These are phyloP conservation scores for Coemansia sp. DNA, from an alignment of 192 early-diverging fungal species.

Conservation along the genomic window DNA sequence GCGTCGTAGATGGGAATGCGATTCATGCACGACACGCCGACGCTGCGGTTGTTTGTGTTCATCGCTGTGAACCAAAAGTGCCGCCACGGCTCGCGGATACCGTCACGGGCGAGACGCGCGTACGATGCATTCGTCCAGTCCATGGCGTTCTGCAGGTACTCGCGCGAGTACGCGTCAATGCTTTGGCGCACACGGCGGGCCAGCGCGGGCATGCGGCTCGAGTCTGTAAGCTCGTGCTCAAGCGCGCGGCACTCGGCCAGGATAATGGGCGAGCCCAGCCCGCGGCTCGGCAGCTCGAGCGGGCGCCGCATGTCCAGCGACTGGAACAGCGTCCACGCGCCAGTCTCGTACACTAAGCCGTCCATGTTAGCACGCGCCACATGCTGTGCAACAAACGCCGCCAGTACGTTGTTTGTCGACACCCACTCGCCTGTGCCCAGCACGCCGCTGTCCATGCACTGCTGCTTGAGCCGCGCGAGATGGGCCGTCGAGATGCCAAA, in stretches of 20 bases:
- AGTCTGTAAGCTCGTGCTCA: not conserved
- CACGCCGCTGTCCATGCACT: slow-evolving; percentile 20
- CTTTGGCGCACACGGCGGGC: slow-evolving; percentile 19
- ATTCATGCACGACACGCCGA: slow-evolving; percentile 46
- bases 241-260: slow-evolving; percentile 25
- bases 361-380: slow-evolving; percentile 35
- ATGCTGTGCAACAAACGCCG: slow-evolving; percentile 23
- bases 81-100: slow-evolving; percentile 32
- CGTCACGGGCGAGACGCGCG: slow-evolving; percentile 3
- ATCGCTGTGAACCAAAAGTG: slow-evolving; percentile 48
- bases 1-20: slow-evolving; percentile 42
- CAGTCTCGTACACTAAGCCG: slow-evolving; percentile 17
- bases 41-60: slow-evolving; percentile 20
- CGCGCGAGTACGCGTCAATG: slow-evolving; percentile 19
- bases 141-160: slow-evolving; percentile 31
- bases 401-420: slow-evolving; percentile 33
- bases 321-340: slow-evolving; percentile 42
- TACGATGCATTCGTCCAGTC: slow-evolving; percentile 36
- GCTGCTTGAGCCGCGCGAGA: slow-evolving; percentile 10
- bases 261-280: slow-evolving; percentile 44
- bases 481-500: slow-evolving; percentile 15
- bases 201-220: slow-evolving; percentile 2
- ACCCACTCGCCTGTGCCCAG: slow-evolving; percentile 30
- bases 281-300: slow-evolving; percentile 16
- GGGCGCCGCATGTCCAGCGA: slow-evolving; percentile 42